Evolutionary conservation across 257 asterid species (phyloP).

Genomic region (Solanum chilense): DNA sequence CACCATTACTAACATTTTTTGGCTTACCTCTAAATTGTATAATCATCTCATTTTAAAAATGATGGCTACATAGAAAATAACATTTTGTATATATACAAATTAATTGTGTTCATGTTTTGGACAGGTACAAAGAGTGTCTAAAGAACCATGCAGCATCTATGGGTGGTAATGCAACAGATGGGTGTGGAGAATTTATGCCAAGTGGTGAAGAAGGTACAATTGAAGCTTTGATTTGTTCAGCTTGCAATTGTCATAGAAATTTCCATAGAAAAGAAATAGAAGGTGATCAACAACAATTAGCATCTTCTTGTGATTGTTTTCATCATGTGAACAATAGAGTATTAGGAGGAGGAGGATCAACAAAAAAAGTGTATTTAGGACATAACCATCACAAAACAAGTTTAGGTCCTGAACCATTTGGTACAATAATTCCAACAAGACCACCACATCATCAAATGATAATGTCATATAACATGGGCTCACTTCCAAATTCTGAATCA

Average conservation of each 20-base stretch:
- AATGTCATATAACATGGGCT: slow-evolving; percentile 43
- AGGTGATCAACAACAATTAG: slow-evolving; percentile 20
- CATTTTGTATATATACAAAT: not conserved
- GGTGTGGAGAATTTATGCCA: slow-evolving; percentile 96
- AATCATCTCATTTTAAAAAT: too few relatives aligned
- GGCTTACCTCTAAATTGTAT: too few relatives aligned
- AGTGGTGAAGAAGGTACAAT: slow-evolving; percentile 72
- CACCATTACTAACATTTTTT: not conserved
- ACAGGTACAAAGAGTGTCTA: slow-evolving; percentile 62
- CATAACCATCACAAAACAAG: slow-evolving; percentile 9
- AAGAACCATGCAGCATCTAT: slow-evolving; percentile 90
- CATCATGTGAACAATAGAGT: slow-evolving; percentile 12
- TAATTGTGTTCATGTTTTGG: not conserved
- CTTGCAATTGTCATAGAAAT: slow-evolving; percentile 81
- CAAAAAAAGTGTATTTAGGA: slow-evolving; percentile 37
- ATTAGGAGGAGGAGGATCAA: slow-evolving; percentile 4
- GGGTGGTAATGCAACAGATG: slow-evolving; percentile 89
- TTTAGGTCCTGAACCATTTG: slow-evolving; percentile 19
- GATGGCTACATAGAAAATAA: too few relatives aligned
- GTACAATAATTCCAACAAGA: slow-evolving; percentile 15
- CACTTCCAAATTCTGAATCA: slow-evolving; percentile 34
- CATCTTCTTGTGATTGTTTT: slow-evolving; percentile 14
- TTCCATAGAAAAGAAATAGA: slow-evolving; percentile 77
- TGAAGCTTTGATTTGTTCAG: slow-evolving; percentile 80
- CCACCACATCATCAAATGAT: slow-evolving; percentile 44